Evolutionary conservation across 1,284 basidiomycete genomes (phyloP), one percentile per base, ranked within the genome.

Genomic region (Farysia itapuensis): DNA sequence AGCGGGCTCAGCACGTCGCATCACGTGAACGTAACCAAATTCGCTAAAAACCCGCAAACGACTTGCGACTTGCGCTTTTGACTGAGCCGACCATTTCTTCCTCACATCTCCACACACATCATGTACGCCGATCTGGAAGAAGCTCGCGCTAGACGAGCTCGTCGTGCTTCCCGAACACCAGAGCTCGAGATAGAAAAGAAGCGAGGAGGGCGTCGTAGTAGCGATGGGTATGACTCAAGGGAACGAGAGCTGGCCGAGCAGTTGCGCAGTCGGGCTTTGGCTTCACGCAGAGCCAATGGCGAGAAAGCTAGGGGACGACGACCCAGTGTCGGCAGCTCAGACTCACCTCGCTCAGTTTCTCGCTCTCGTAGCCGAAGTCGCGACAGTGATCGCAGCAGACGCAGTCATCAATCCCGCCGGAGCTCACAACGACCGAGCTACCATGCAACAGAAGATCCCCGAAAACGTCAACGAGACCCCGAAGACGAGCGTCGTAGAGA

Each of bases 61-160:
- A n/a, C n/a, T n/a, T n/a, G n/a, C n/a, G n/a, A n/a, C n/a, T n/a
- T n/a, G n/a, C n/a, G n/a, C n/a, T n/a, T n/a, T n/a, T n/a, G n/a
- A n/a, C n/a, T n/a, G n/a, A n/a, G n/a, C n/a, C n/a, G n/a, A n/a
- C n/a, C n/a, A n/a, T n/a, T n/a, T n/a, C n/a, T 28, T 28, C 25
- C 9, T n/a, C 9, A n/a, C 25, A 28, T 9, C 25, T 9, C 25
- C 9, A 28, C 25, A 28, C 30, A 16, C 9, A 20, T 23, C 34
- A 72, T 72, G 70, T 72, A 72, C 34, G 70, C 70, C 13, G 70
- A 72, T 36, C 36, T 67, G 35, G 70, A 72, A 41, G 70, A 72
- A 42, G 66, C 66, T 6, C 58, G 58, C 18, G 25, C 43, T 34
- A 37, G 43, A 37, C 41, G 51, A 9, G 46, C 31, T 14, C 42